Percentiles rank a stretch among this genome's conserved stretches.
These are phyloP conservation scores for Barnettozyma sucrosica DNA, from an alignment of 805 yeast genomes.

Conservation along the genomic window DNA sequence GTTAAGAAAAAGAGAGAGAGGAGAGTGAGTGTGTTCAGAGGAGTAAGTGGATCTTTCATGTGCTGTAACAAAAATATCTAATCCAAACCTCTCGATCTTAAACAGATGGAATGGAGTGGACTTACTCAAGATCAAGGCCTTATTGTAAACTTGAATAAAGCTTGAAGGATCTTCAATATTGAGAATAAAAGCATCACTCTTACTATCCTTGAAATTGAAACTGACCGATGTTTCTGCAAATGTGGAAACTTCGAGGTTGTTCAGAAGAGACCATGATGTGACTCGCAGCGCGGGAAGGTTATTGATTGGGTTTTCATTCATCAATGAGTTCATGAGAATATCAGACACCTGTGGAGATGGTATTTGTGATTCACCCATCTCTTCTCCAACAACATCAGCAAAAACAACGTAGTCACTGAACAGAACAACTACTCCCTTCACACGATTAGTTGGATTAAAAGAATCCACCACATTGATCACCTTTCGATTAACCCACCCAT, in stretches of 20 bases:
- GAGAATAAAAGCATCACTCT: conserved; percentile 17
- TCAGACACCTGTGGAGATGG: conserved; percentile 60
- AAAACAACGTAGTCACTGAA: conserved; percentile 78
- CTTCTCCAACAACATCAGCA: conserved; percentile 35
- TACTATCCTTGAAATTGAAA: conserved; percentile 25
- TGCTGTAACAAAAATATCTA: conserved; percentile 58
- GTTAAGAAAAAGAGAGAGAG: conserved; percentile 63
- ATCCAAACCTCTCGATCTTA: conserved; percentile 37
- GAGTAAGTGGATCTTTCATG: conserved; percentile 52
- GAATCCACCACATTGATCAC: conserved; percentile 72
- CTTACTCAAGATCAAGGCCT: conserved; percentile 70
- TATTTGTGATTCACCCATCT: conserved; percentile 13
- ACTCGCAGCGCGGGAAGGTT: conserved; percentile 68
- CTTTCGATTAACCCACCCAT: conserved; percentile 82
- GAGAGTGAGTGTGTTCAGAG: conserved; percentile 53
- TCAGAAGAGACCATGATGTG: conserved; percentile 58
- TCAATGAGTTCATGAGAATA: conserved; percentile 81
- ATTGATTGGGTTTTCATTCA: conserved; percentile 74
- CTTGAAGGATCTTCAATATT: conserved; percentile 28
- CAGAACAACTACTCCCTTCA: conserved; percentile 56
- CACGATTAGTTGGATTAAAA: conserved; percentile 28
- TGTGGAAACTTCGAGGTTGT: conserved; percentile 46
- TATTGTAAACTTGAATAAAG: conserved; percentile 53
- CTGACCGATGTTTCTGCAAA: conserved; percentile 28
- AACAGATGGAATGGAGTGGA: conserved; percentile 85